Percentiles rank a stretch among this genome's conserved stretches.
Evolutionary conservation across 192 early-diverging fungal species (phyloP).

Genomic region (Podila minutissima): DNA sequence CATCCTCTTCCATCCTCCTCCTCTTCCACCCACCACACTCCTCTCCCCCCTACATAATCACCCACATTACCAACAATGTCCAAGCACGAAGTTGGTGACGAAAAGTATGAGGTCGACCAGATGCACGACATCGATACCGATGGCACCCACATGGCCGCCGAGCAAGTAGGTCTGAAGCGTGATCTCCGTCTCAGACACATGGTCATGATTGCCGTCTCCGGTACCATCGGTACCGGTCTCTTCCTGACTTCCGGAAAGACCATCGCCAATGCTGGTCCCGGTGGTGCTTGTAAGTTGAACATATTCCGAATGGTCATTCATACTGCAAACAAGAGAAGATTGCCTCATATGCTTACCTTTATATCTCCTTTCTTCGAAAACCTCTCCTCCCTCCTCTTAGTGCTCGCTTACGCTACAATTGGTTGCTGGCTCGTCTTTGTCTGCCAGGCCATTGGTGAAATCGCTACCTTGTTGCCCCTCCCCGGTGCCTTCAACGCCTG

Average conservation of each 20-base stretch:
- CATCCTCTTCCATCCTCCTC: not conserved
- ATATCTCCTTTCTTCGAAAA: not conserved
- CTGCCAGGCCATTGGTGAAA: conserved; percentile 83
- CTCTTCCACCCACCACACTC: not conserved
- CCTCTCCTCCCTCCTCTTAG: conserved; percentile 24
- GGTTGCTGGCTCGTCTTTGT: conserved; percentile 75
- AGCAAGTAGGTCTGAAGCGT: conserved; percentile 57
- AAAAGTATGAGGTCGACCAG: conserved; percentile 31
- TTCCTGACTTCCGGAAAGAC: conserved; percentile 82
- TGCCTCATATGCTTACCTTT: not conserved
- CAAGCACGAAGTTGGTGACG: conserved; percentile 10
- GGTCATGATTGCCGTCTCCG: conserved; percentile 82
- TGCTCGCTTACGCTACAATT: conserved; percentile 75
- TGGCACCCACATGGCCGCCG: conserved; percentile 63
- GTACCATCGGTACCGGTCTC: conserved; percentile 80
- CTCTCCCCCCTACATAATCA: not conserved
- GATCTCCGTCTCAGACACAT: conserved; percentile 68
- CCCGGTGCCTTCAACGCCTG: conserved; percentile 84
- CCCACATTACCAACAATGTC: not conserved
- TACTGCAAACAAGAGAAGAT: too few species aligned
- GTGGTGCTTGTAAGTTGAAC: conserved; percentile 57
- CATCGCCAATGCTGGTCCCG: conserved; percentile 79
- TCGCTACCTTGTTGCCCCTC: conserved; percentile 83
- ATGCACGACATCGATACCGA: conserved; percentile 39
- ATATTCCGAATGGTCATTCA: too few species aligned